Evolutionary conservation across 2,329 filamentous ascomycete species (phyloP).

Genomic region (Ophiocordyceps polyrhachis-furcata): DNA sequence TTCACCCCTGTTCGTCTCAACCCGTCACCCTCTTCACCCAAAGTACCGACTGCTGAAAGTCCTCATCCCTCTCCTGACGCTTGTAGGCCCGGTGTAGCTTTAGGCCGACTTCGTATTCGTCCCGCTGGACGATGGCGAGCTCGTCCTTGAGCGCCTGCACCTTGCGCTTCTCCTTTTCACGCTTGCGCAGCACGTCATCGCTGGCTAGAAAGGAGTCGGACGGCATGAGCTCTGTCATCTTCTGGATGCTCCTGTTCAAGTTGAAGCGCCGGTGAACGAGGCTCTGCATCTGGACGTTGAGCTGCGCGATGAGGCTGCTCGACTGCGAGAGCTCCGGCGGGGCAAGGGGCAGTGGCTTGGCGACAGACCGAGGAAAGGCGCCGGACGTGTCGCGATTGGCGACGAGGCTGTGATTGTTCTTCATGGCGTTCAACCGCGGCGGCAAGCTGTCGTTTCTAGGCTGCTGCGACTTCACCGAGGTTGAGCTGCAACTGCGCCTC

Average conservation of each 20-base stretch:
- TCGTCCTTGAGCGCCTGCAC: slow-evolving; percentile 47
- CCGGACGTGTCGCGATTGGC: slow-evolving; percentile 12
- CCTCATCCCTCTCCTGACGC: slow-evolving; percentile 47
- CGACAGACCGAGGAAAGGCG: slow-evolving; percentile 15
- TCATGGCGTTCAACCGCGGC: slow-evolving; percentile 1
- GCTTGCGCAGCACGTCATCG: slow-evolving; percentile 38
- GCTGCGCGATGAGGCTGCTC: slow-evolving; percentile 43
- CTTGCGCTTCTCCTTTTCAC: slow-evolving; percentile 41
- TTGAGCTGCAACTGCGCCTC: slow-evolving; percentile 5
- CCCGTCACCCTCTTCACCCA: slow-evolving; percentile 66
- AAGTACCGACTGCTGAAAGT: slow-evolving; percentile 46
- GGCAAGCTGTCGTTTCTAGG: background rate
- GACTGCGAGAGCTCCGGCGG: slow-evolving; percentile 39
- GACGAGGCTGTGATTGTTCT: slow-evolving; percentile 1
- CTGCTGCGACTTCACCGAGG: background rate
- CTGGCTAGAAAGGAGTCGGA: slow-evolving; percentile 49
- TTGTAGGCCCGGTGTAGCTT: slow-evolving; percentile 59
- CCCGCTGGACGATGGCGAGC: slow-evolving; percentile 52
- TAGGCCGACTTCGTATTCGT: slow-evolving; percentile 64
- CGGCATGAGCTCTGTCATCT: slow-evolving; percentile 64
- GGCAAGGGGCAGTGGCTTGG: slow-evolving; percentile 42
- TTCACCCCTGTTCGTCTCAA: slow-evolving; percentile 14
- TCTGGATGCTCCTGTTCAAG: slow-evolving; percentile 51
- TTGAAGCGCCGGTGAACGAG: slow-evolving; percentile 51
- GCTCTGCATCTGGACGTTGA: slow-evolving; percentile 46